A percentile compares a stretch with the other conserved stretches of the same genome.
Conservation (phyloP, 176 grass and related monocot species). For the Carex cristatella region DNA sequence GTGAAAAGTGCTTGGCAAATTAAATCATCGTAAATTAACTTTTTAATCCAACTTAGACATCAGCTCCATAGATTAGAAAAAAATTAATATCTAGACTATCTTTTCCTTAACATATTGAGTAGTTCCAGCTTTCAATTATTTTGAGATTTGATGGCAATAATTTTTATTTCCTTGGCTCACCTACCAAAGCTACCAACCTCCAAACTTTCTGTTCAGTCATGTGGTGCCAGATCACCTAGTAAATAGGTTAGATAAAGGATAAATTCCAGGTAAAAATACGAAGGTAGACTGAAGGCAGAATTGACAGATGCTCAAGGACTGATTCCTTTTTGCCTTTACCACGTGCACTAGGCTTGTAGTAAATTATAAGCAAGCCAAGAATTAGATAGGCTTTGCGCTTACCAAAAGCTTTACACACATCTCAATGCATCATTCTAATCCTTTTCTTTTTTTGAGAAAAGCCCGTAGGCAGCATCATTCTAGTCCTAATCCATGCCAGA, state of each 20-base stretch:
- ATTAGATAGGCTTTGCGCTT: conserved; percentile 14
- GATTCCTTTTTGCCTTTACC: conserved; percentile 26
- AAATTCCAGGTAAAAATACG: conserved; percentile 17
- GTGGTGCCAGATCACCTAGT: conserved; percentile 8
- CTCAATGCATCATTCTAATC: background rate
- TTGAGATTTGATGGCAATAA: background rate
- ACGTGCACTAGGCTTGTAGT: conserved; percentile 19
- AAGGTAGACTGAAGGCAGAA: background rate
- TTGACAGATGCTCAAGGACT: background rate
- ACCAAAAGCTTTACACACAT: background rate
- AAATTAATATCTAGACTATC: background rate
- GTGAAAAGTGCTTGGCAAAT: background rate
- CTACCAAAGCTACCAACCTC: conserved; percentile 11
- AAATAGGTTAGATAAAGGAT: background rate
- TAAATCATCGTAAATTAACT: background rate
- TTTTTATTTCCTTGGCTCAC: background rate
- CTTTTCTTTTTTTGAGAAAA: background rate
- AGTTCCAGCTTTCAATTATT: conserved; percentile 6
- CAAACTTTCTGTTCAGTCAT: background rate
- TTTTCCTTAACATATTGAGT: background rate
- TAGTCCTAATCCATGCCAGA: background rate
- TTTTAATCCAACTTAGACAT: background rate
- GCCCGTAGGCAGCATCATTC: too few species aligned
- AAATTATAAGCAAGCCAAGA: background rate
- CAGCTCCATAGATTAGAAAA: background rate